Evolutionary conservation across 495 filamentous ascomycete species (phyloP).

Genomic region (Xylaria curta): DNA sequence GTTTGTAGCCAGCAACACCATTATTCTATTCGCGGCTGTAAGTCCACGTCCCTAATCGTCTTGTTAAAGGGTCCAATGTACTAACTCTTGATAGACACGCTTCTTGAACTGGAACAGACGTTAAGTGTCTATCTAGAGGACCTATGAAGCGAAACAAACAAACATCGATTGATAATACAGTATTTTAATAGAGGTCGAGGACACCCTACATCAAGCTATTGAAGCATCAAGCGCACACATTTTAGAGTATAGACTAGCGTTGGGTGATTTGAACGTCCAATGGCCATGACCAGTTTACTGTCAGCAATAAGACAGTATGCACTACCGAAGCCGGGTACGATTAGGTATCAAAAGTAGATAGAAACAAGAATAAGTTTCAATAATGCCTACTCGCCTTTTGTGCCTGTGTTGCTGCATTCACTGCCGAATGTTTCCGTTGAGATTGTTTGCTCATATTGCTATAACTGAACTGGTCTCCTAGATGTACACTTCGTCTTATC

Average conservation of each 20-base stretch:
- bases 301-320: background rate
- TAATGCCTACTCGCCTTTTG: background rate
- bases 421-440: no score
- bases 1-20: slow-evolving; percentile 77
- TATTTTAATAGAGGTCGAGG: slow-evolving; percentile 17
- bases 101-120: slow-evolving; percentile 30
- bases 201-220: slow-evolving; percentile 1
- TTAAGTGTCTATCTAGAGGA: background rate
- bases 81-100: slow-evolving; percentile 19
- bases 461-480: no score
- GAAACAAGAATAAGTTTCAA: background rate
- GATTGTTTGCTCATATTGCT: no score
- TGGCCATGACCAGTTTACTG: background rate
- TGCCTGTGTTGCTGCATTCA: background rate
- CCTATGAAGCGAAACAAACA: background rate
- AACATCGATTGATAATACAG: background rate
- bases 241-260: slow-evolving; percentile 20
- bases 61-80: background rate
- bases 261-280: background rate
- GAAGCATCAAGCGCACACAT: slow-evolving; percentile 13
- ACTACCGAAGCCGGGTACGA: background rate
- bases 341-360: background rate
- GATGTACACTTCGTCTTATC: no score
- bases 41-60: slow-evolving; percentile 32
- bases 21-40: slow-evolving; percentile 74